phyloP scores from a whole-genome alignment of 768 basidiomycete species.

The Pulveroboletus sp. region DNA sequence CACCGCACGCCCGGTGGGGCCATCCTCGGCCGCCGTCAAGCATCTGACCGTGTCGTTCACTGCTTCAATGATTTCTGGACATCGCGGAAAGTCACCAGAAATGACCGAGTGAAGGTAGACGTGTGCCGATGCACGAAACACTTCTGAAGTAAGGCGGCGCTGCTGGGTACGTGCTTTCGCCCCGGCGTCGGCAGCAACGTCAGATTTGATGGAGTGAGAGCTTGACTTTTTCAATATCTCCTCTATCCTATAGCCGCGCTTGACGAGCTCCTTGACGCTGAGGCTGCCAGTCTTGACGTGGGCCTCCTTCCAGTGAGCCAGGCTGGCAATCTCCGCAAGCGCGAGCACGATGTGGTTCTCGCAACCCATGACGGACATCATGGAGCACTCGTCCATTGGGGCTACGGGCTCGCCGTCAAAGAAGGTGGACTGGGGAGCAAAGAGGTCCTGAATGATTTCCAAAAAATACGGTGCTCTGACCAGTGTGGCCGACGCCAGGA shows the following conservation, averaged over 20 bases:
- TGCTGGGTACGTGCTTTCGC: conserved; percentile 27
- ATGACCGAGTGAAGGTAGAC: conserved; percentile 76
- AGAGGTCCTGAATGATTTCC: conserved; percentile 51
- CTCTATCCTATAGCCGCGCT: conserved; percentile 50
- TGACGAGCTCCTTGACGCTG: conserved; percentile 57
- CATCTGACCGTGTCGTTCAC: conserved; percentile 51
- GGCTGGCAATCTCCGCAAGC: conserved; percentile 64
- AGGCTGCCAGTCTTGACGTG: conserved; percentile 41
- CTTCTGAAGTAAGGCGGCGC: conserved; percentile 45
- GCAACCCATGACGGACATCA: conserved; percentile 84
- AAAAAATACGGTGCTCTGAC: conserved; percentile 54
- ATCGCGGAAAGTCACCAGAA: conserved; percentile 65
- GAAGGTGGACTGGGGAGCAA: conserved; percentile 25
- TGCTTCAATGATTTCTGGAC: conserved; percentile 53
- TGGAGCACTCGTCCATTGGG: conserved; percentile 46
- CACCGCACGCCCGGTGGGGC: conserved; percentile 46
- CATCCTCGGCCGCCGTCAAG: conserved; percentile 36
- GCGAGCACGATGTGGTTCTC: conserved; percentile 76
- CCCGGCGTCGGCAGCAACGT: background rate
- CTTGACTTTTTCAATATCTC: conserved; percentile 22
- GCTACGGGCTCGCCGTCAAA: conserved; percentile 36
- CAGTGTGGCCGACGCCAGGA: conserved; percentile 74
- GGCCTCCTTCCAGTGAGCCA: conserved; percentile 61
- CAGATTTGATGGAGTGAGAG: background rate
- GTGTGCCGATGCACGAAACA: conserved; percentile 70